phyloP scores from a whole-genome alignment of 1,284 basidiomycete genomes.

The Porodaedalea pini region DNA sequence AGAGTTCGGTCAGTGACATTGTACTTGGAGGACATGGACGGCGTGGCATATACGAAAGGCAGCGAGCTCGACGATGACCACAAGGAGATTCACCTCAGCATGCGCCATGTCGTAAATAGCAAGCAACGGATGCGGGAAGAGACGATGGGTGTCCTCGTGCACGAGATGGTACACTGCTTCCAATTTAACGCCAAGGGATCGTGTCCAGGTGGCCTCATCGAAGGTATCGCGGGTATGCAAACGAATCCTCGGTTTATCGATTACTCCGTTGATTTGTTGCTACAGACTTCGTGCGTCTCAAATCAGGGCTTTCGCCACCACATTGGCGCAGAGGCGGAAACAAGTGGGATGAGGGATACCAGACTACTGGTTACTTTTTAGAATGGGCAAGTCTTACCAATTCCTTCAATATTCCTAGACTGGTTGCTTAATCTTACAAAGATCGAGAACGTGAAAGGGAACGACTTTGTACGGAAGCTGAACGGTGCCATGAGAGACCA shows the following conservation, averaged over 20 bases:
- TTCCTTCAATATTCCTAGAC: neutral
- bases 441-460: conserved; percentile 47
- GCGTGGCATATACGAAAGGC: conserved; percentile 55
- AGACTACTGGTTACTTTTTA: conserved; percentile 67
- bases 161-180: conserved; percentile 73
- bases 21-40: conserved; percentile 42
- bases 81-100: conserved; percentile 71
- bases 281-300: conserved; percentile 66
- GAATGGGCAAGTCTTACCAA: conserved; percentile 47
- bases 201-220: conserved; percentile 64
- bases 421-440: neutral
- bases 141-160: conserved; percentile 59
- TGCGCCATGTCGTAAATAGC: conserved; percentile 52
- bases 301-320: conserved; percentile 53
- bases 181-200: conserved; percentile 59
- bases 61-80: conserved; percentile 44
- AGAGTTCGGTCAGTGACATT: conserved; percentile 18
- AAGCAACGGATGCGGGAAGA: conserved; percentile 50
- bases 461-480: conserved; percentile 50
- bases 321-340: conserved; percentile 55
- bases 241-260: neutral
- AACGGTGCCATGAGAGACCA: conserved; percentile 51
- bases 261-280: neutral
- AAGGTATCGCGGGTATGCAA: conserved; percentile 65
- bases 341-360: conserved; percentile 71